A percentile compares a stretch with the other conserved stretches of the same genome.
These are phyloP conservation scores for Auricularia cornea DNA, from an alignment of 768 basidiomycete species.

Conservation along the genomic window DNA sequence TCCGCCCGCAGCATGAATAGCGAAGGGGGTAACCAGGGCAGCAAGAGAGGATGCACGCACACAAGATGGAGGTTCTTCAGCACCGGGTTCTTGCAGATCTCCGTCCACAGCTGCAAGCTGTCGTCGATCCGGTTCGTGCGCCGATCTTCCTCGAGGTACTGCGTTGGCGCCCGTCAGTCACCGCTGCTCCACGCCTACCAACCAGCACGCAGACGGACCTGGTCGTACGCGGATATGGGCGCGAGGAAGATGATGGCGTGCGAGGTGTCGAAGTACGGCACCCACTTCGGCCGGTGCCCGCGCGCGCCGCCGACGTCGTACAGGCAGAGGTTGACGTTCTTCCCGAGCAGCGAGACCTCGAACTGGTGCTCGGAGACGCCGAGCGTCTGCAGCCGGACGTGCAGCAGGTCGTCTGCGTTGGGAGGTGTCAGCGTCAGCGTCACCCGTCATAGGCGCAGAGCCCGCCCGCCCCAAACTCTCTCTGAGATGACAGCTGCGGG, in stretches of 20 bases:
- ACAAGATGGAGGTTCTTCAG: conserved; percentile 65
- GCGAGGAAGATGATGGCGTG: conserved; percentile 82
- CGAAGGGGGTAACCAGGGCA: not conserved
- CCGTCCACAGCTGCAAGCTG: conserved; percentile 68
- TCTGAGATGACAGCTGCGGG: no score
- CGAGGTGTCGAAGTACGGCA: conserved; percentile 72
- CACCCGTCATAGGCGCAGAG: no score
- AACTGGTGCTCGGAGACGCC: conserved; percentile 74
- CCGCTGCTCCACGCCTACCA: not conserved
- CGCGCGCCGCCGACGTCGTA: conserved; percentile 80
- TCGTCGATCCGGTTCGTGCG: conserved; percentile 74
- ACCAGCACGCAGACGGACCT: conserved; percentile 38
- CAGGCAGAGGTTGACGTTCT: conserved; percentile 63
- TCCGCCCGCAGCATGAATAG: no score
- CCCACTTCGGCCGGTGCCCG: conserved; percentile 75
- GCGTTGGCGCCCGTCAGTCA: conserved; percentile 3
- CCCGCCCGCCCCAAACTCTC: no score
- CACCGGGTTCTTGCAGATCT: conserved; percentile 68
- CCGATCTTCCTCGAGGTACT: conserved; percentile 80
- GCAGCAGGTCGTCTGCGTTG: conserved; percentile 59
- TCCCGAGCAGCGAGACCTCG: conserved; percentile 53
- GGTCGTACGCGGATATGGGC: conserved; percentile 81
- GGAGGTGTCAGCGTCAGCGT: not conserved
- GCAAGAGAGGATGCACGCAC: not conserved
- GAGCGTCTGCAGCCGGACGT: conserved; percentile 71